These are phyloP conservation scores for Beauveria bassiana DNA, from an alignment of 2,329 filamentous ascomycete species.

Conservation along the genomic window DNA sequence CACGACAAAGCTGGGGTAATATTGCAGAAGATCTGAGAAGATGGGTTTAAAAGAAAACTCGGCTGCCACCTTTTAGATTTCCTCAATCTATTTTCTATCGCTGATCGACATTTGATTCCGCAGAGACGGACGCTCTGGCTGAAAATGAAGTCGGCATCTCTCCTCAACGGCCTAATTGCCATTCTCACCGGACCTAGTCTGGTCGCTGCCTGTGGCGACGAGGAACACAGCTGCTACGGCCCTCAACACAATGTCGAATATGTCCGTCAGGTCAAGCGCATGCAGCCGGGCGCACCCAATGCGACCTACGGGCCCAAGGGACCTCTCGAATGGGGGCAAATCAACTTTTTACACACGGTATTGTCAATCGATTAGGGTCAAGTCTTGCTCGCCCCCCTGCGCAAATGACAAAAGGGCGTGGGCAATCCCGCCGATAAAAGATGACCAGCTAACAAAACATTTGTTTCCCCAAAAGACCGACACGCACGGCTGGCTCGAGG, in stretches of 20 bases:
- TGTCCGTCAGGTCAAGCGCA: constrained; percentile 40
- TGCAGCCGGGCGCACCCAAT: constrained; percentile 37
- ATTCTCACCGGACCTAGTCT: not conserved
- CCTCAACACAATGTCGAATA: constrained; percentile 34
- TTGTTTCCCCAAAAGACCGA: constrained; percentile 33
- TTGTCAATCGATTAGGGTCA: not conserved
- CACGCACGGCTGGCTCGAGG: constrained; percentile 54
- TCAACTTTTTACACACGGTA: constrained; percentile 54
- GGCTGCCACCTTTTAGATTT: not conserved
- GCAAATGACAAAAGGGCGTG: too few species aligned
- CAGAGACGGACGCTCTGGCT: not conserved
- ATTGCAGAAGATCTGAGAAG: not conserved
- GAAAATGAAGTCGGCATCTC: constrained; percentile 5
- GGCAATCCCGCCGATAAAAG: too few species aligned
- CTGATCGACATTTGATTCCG: not conserved
- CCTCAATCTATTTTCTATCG: not conserved
- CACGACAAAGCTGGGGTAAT: not conserved
- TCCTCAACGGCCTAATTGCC: constrained; percentile 12
- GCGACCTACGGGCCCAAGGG: constrained; percentile 35
- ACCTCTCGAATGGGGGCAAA: constrained; percentile 52
- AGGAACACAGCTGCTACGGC: constrained; percentile 28
- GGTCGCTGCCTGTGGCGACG: constrained; percentile 28
- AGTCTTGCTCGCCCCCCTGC: too few species aligned
- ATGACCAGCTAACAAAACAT: too few species aligned
- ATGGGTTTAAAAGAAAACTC: not conserved